Conservation (phyloP, 139 green algal species). For the Dunaliella primolecta region DNA sequence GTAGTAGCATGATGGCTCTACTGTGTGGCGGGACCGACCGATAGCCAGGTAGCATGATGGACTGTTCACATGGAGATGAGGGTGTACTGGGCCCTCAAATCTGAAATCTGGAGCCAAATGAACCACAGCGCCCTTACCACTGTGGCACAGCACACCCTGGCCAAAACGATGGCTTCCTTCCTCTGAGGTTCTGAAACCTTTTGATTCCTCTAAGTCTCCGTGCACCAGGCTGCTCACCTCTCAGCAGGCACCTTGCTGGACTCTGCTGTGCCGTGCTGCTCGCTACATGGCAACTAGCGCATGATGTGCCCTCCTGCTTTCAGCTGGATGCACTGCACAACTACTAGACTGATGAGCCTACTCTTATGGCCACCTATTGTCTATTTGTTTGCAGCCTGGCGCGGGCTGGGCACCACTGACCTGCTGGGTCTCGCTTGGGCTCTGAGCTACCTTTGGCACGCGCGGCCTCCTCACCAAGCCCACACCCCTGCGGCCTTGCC, state of each 20-base stretch:
- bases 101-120: too few relatives aligned
- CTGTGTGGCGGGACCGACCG: not conserved
- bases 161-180: too few relatives aligned
- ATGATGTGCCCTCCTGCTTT: not conserved
- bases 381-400: not conserved
- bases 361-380: too few relatives aligned
- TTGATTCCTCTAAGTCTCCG: not conserved
- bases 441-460: not conserved
- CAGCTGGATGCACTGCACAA: not conserved
- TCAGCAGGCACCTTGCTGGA: not conserved
- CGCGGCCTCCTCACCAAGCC: not conserved
- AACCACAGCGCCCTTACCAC: too few relatives aligned
- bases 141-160: too few relatives aligned
- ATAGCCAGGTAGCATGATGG: not conserved
- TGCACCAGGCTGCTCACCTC: not conserved
- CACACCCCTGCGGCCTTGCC: not conserved
- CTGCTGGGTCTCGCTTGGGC: not conserved
- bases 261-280: not conserved
- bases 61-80: too few relatives aligned
- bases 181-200: too few relatives aligned
- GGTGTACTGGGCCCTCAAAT: too few relatives aligned
- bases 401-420: not conserved
- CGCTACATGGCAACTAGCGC: not conserved
- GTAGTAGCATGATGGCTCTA: not conserved
- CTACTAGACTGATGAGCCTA: too few relatives aligned